Base-by-base conservation (phyloP, 805 yeast genomes). In the Kregervanrija delftensis region DNA sequence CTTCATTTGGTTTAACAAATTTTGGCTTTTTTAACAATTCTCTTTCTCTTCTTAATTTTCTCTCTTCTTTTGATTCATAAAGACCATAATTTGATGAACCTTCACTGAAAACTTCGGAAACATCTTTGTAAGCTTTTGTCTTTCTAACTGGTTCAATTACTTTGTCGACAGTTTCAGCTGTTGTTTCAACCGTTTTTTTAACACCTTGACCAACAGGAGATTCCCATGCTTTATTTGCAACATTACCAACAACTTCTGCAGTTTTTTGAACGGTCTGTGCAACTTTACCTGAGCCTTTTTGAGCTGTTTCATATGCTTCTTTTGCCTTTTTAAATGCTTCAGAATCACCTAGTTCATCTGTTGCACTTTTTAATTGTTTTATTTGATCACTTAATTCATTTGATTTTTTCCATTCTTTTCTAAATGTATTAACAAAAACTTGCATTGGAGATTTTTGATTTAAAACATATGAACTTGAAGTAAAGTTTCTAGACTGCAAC, bases 41-140 rank as follows among this genome's bases (percentile, higher is more conserved):
- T 41, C 63, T 64, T 60, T 81, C 82, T 60, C 96, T 77, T 60
- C 90, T 81, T 49, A 59, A 59, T 52, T 78, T 75, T 73, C 99
- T 81, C 51, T 79, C 78, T 58, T 88, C 97, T 57, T 86, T 87
- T 39, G 83, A 69, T 58, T 88, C 86, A 56, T 85, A 93, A 11
- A 96, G 96, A 56, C 99, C 99, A 64, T 93, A 95, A 22, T 86
- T 73, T 17, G 90, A 79, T 3, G 88, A 72, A n/a, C 96, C 97
- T 56, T 91, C 97, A 61, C 87, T 95, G 52, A 93, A 84, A 33
- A 85, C 90, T 44, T 88, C 86, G 48, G 83, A 77, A 45, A 93
- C 85, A 56, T 88, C 95, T 64, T 90, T 86, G 68, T 90, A 93
- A 31, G 87, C 79, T 64, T 83, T 79, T 1, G 99, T 91, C 46